These are phyloP conservation scores for Rosa multiflora DNA, from an alignment of 306 rosid species.

Conservation along the genomic window DNA sequence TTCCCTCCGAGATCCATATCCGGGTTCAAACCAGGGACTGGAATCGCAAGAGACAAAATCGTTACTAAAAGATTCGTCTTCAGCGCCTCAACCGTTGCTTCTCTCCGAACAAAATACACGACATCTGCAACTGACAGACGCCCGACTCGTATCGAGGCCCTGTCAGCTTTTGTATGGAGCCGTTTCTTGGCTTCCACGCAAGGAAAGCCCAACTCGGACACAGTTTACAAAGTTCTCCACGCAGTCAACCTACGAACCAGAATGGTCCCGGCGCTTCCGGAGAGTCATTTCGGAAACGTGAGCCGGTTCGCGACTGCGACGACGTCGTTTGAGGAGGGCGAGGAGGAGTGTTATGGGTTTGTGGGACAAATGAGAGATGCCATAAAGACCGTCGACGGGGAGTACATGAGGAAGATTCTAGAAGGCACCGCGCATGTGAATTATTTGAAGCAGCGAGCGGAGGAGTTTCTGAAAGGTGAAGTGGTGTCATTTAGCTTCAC, in stretches of 20 bases:
- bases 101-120: slow-evolving; percentile 11
- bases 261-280: slow-evolving; percentile 21
- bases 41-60: slow-evolving; percentile 20
- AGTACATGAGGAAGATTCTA: slow-evolving; percentile 6
- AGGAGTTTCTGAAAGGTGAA: slow-evolving; percentile 20
- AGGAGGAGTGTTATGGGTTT: slow-evolving; percentile 13
- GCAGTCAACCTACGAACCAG: slow-evolving; percentile 18
- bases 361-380: slow-evolving; percentile 23
- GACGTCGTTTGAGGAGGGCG: slow-evolving; percentile 1
- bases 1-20: slow-evolving; percentile 21
- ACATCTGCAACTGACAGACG: not conserved
- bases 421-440: not conserved
- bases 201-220: slow-evolving; percentile 10
- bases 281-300: slow-evolving; percentile 30
- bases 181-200: slow-evolving; percentile 23
- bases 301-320: slow-evolving; percentile 15
- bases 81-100: slow-evolving; percentile 18
- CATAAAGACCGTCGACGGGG: slow-evolving; percentile 7
- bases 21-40: slow-evolving; percentile 13
- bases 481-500: slow-evolving; percentile 22
- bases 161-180: slow-evolving; percentile 20
- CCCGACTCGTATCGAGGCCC: slow-evolving; percentile 19
- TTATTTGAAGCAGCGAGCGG: slow-evolving; percentile 13
- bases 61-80: slow-evolving; percentile 27
- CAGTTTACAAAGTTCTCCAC: not conserved